phyloP scores from a whole-genome alignment of 345 rosid genomes.

The Raphanus raphanistrum region DNA sequence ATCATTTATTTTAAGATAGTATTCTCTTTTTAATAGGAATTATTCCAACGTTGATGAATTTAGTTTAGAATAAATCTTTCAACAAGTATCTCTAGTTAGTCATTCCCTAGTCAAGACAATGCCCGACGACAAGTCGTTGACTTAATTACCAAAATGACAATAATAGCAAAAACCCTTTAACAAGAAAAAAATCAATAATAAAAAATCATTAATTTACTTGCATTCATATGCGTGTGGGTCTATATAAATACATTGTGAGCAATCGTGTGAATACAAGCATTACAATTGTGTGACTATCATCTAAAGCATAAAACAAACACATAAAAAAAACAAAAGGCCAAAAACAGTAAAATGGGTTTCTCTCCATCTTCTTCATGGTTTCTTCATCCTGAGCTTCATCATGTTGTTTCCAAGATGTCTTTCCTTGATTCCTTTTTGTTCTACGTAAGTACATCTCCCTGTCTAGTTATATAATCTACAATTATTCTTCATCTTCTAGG shows the following conservation, averaged over 20 bases:
- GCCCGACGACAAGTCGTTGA: conserved; percentile 7
- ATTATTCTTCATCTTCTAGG: neutral
- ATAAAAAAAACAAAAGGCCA: neutral
- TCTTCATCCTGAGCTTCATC: conserved; percentile 59
- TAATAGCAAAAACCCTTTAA: neutral
- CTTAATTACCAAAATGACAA: neutral
- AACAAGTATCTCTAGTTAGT: neutral
- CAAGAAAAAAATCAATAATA: neutral
- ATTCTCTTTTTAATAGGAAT: conserved; percentile 14
- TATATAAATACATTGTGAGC: conserved; percentile 34
- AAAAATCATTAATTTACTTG: neutral
- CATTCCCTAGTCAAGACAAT: neutral
- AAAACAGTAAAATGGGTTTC: conserved; percentile 40
- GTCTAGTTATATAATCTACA: neutral
- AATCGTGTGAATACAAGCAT: conserved; percentile 37
- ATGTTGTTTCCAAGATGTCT: conserved; percentile 55
- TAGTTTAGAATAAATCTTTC: neutral
- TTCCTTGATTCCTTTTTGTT: conserved; percentile 57
- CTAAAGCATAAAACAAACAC: conserved; percentile 37
- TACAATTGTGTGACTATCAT: conserved; percentile 41
- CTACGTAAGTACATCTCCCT: conserved; percentile 42
- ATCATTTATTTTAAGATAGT: neutral
- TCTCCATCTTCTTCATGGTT: conserved; percentile 41
- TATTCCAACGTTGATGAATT: neutral
- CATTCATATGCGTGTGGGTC: conserved; percentile 38